Percentiles rank a stretch among this genome's conserved stretches.
These are phyloP conservation scores for Rhodotorula graminis DNA, from an alignment of 768 basidiomycete species.

Conservation along the genomic window DNA sequence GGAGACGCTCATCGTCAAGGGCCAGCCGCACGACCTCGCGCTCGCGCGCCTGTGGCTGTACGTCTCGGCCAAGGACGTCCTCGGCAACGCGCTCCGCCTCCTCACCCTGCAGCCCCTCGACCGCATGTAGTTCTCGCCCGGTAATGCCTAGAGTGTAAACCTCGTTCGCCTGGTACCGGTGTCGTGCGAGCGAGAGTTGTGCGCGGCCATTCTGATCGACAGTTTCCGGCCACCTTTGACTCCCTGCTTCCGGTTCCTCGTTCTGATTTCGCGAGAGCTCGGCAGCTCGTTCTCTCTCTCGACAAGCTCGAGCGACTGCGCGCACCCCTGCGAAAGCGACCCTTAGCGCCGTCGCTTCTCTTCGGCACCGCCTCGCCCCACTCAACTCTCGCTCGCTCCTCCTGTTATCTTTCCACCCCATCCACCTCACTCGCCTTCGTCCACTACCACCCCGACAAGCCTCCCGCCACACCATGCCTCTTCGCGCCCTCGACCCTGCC, in stretches of 20 bases:
- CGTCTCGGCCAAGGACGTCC: conserved; percentile 80
- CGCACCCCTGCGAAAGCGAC: too few species aligned
- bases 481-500: not conserved
- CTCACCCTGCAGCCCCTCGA: conserved; percentile 84
- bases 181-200: too few species aligned
- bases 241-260: too few species aligned
- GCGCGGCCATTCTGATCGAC: too few species aligned
- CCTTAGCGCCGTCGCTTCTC: too few species aligned
- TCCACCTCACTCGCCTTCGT: not conserved
- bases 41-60: conserved; percentile 83
- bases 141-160: not conserved
- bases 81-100: conserved; percentile 77
- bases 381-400: not conserved
- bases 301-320: too few species aligned
- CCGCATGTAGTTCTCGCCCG: conserved; percentile 63
- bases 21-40: conserved; percentile 70
- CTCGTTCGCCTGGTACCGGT: too few species aligned
- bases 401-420: not conserved
- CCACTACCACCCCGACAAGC: too few species aligned
- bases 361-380: too few species aligned
- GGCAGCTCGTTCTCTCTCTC: too few species aligned
- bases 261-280: too few species aligned
- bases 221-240: too few species aligned
- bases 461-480: not conserved
- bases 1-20: conserved; percentile 82